phyloP scores from a whole-genome alignment of 2,329 filamentous ascomycete genomes.

The Hypomyces perniciosus region DNA sequence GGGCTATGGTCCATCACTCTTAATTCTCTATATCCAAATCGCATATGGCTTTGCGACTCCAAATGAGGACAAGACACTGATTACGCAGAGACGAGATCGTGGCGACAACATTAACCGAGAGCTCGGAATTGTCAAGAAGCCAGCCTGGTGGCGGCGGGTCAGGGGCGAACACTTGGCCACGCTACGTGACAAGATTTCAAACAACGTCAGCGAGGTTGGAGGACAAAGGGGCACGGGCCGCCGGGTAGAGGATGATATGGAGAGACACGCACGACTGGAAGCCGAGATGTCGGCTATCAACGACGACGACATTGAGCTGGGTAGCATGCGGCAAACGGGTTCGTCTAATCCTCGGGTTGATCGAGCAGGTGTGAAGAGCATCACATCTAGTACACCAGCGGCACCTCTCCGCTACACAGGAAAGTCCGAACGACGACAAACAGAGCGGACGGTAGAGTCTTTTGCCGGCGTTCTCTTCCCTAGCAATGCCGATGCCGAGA shows the following conservation, averaged over 20 bases:
- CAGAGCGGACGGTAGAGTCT: conserved; percentile 38
- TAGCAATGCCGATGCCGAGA: conserved; percentile 25
- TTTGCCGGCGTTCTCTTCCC: conserved; percentile 47
- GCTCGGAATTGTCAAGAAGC: conserved; percentile 55
- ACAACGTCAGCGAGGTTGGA: conserved; percentile 51
- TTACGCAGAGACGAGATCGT: conserved; percentile 54
- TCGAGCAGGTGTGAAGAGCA: conserved; percentile 23
- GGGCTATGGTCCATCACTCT: conserved; percentile 53
- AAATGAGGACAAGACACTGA: conserved; percentile 66
- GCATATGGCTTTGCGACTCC: conserved; percentile 53
- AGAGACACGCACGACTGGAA: conserved; percentile 29
- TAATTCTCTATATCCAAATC: conserved; percentile 51
- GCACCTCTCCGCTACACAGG: conserved; percentile 31
- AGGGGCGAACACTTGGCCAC: conserved; percentile 38
- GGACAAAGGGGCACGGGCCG: conserved; percentile 40
- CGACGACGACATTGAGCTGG: conserved; percentile 36
- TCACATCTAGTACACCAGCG: conserved; percentile 17
- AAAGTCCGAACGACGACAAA: conserved; percentile 38
- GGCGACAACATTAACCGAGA: conserved; percentile 52
- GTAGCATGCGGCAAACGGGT: conserved; percentile 19
- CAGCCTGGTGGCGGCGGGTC: conserved; percentile 59
- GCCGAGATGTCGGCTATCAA: conserved; percentile 24
- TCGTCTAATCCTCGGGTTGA: conserved; percentile 26
- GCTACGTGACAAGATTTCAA: conserved; percentile 47
- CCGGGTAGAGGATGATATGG: conserved; percentile 34